These are phyloP conservation scores for Eutrema japonicum DNA, from an alignment of 345 rosid genomes.

Conservation along the genomic window DNA sequence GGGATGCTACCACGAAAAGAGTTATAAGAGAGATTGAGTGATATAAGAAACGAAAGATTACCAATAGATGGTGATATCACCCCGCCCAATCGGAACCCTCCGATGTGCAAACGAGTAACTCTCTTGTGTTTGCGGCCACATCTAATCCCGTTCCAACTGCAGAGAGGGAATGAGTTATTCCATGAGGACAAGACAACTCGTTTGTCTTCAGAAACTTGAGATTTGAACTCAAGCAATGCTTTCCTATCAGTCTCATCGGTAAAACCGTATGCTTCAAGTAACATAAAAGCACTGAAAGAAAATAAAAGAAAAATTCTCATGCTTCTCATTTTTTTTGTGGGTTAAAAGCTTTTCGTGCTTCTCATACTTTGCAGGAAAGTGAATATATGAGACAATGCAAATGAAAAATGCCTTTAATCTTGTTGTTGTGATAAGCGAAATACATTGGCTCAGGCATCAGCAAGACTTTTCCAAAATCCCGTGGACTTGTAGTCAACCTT, in stretches of 20 bases:
- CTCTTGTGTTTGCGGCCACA: constrained; percentile 36
- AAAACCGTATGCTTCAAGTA: background rate
- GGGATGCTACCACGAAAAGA: constrained; percentile 13
- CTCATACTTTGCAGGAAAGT: background rate
- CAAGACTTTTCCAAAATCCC: too few relatives aligned
- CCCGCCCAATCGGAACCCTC: constrained; percentile 11
- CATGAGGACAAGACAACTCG: constrained; percentile 29
- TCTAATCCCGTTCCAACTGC: constrained; percentile 38
- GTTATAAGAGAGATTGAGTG: background rate
- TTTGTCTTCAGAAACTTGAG: background rate
- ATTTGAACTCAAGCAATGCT: constrained; percentile 21
- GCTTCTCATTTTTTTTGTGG: background rate
- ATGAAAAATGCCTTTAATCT: too few relatives aligned
- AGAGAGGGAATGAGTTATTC: constrained; percentile 39
- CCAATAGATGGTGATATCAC: constrained; percentile 35
- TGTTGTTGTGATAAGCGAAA: too few relatives aligned
- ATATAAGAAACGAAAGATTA: constrained; percentile 23
- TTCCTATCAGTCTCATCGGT: constrained; percentile 7
- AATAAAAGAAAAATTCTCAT: background rate
- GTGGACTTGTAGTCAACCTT: too few relatives aligned
- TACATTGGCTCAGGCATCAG: too few relatives aligned
- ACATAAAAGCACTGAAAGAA: background rate
- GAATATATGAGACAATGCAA: background rate
- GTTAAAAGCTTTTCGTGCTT: too few relatives aligned
- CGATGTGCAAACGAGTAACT: constrained; percentile 9